These are phyloP conservation scores for Yarrowia yakushimensis DNA, from an alignment of 805 yeast species.

Conservation along the genomic window DNA sequence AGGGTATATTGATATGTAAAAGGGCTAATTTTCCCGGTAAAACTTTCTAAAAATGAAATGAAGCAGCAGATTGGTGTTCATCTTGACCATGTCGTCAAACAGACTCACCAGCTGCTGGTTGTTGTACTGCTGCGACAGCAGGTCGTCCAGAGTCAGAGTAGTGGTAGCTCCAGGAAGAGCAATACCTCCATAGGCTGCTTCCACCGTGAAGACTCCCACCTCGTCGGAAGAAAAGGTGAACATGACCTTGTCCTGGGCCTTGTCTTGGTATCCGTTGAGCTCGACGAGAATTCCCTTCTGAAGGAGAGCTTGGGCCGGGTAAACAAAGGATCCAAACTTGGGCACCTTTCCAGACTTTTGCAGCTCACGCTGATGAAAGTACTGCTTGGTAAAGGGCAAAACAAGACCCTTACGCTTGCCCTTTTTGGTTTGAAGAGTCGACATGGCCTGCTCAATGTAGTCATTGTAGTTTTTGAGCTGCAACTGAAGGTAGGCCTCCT, in stretches of 20 bases:
- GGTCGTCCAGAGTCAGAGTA: conserved; percentile 62
- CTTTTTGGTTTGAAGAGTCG: conserved; percentile 46
- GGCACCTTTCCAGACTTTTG: conserved; percentile 65
- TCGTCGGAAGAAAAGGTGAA: conserved; percentile 74
- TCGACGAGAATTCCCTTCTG: conserved; percentile 68
- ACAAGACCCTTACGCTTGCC: conserved; percentile 34
- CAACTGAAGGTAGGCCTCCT: conserved; percentile 44
- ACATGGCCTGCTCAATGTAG: conserved; percentile 51
- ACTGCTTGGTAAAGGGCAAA: conserved; percentile 65
- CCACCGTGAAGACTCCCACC: conserved; percentile 68
- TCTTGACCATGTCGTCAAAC: conserved; percentile 64
- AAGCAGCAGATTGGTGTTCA: conserved; percentile 65
- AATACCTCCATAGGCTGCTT: conserved; percentile 62
- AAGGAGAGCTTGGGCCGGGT: conserved; percentile 67
- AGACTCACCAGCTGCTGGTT: conserved; percentile 50
- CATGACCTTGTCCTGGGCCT: conserved; percentile 60
- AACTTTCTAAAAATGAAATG: conserved; percentile 72
- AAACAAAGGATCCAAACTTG: conserved; percentile 72
- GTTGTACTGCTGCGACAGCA: conserved; percentile 72
- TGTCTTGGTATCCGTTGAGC: conserved; percentile 49
- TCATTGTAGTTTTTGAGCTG: conserved; percentile 45
- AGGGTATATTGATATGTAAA: background rate
- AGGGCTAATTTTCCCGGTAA: conserved; percentile 46
- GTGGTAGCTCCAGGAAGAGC: conserved; percentile 54
- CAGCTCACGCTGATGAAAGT: conserved; percentile 68